These are phyloP conservation scores for Collariella sp. DNA, from an alignment of 495 filamentous ascomycete genomes.

Conservation along the genomic window DNA sequence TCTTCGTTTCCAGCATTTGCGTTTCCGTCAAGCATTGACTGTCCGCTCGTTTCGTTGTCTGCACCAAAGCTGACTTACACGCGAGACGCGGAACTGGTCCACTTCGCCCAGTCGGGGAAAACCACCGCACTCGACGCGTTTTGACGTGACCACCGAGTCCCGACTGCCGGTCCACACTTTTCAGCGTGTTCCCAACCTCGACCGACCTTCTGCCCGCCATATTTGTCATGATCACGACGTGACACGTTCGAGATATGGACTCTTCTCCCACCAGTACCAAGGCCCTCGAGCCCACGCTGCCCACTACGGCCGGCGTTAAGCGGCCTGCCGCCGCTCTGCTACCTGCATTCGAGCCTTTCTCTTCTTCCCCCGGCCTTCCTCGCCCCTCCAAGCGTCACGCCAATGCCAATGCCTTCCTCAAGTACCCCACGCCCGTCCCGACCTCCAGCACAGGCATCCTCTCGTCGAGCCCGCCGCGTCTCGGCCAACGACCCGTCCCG, in stretches of 20 bases:
- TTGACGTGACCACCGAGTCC: conserved; percentile 14
- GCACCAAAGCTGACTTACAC: conserved; percentile 11
- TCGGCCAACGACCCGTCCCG: conserved; percentile 45
- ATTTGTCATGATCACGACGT: conserved; percentile 23
- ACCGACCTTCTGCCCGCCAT: neutral
- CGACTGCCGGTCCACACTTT: neutral
- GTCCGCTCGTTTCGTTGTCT: neutral
- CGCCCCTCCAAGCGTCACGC: conserved; percentile 62
- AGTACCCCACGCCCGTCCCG: conserved; percentile 84
- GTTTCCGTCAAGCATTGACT: neutral
- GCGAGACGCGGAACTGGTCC: conserved; percentile 7
- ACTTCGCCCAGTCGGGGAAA: conserved; percentile 7
- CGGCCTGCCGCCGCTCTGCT: conserved; percentile 72
- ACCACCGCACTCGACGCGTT: conserved; percentile 21
- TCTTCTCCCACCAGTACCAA: conserved; percentile 21
- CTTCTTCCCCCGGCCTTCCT: conserved; percentile 77
- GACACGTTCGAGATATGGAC: conserved; percentile 22
- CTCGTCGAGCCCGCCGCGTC: conserved; percentile 73
- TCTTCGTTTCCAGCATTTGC: conserved; percentile 3
- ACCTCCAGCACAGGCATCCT: conserved; percentile 89
- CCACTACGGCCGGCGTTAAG: conserved; percentile 57
- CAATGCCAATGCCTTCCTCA: conserved; percentile 42
- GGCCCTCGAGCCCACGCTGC: conserved; percentile 29
- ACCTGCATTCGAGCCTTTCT: conserved; percentile 87
- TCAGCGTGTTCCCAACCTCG: neutral